These are phyloP conservation scores for Hibiscus tridactylites DNA, from an alignment of 345 rosid species.

Conservation along the genomic window DNA sequence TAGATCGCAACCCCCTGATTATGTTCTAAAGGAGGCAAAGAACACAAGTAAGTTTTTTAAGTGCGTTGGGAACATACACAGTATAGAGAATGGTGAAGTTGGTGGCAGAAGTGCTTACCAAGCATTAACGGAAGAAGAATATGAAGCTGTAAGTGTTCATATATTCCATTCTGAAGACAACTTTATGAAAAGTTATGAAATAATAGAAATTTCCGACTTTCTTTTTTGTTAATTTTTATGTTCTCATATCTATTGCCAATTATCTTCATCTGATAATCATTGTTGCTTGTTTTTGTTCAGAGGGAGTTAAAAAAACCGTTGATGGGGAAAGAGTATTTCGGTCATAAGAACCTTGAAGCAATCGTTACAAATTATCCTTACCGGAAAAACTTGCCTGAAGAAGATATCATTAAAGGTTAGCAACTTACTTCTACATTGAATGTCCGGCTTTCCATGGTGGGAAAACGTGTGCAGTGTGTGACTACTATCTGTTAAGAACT, in stretches of 20 bases:
- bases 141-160: constrained; percentile 74
- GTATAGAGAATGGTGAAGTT: constrained; percentile 50
- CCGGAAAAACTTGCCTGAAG: constrained; percentile 64
- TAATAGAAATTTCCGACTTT: constrained; percentile 3
- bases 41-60: constrained; percentile 81
- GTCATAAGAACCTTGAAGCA: constrained; percentile 82
- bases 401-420: constrained; percentile 79
- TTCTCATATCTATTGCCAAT: background rate
- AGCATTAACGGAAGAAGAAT: constrained; percentile 77
- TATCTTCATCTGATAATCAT: constrained; percentile 9
- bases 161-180: constrained; percentile 3
- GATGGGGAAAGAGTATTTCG: constrained; percentile 93
- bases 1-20: constrained; percentile 97
- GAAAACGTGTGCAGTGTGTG: background rate
- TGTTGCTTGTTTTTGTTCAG: constrained; percentile 35
- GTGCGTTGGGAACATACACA: constrained; percentile 79
- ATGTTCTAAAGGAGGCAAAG: constrained; percentile 88
- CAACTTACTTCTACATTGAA: constrained; percentile 8
- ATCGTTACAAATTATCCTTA: constrained; percentile 83
- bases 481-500: constrained; percentile 12
- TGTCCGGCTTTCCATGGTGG: constrained; percentile 3
- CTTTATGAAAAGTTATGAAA: background rate
- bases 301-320: constrained; percentile 79
- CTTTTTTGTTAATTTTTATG: background rate
- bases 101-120: constrained; percentile 63